Conservation (phyloP, 176 grass and related monocot genomes). For the Musa troglodytarum region DNA sequence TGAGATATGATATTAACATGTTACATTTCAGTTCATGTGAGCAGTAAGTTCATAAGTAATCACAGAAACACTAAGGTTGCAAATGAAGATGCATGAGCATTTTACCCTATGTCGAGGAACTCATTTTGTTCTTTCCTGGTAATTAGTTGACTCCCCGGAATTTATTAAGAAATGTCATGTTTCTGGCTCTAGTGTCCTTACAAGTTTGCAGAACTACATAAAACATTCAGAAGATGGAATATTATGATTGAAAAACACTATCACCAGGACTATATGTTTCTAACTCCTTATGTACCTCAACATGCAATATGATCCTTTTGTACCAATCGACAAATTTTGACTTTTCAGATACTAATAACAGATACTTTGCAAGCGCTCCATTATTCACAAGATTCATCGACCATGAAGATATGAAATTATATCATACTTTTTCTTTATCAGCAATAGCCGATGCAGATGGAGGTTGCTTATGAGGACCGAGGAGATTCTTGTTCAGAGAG, state of each 20-base stretch:
- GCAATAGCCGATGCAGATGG: slow-evolving; percentile 21
- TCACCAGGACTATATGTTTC: too few species aligned
- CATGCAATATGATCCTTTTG: neutral
- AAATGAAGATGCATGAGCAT: too few species aligned
- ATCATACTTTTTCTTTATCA: slow-evolving; percentile 16
- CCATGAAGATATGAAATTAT: neutral
- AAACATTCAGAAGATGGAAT: neutral
- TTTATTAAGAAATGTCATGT: too few species aligned
- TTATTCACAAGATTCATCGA: neutral
- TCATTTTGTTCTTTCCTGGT: too few species aligned
- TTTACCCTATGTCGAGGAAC: too few species aligned
- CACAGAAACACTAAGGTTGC: too few species aligned
- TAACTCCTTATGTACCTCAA: too few species aligned
- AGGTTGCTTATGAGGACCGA: slow-evolving; percentile 68
- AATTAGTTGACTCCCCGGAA: too few species aligned
- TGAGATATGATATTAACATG: too few species aligned
- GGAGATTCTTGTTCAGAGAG: slow-evolving; percentile 52
- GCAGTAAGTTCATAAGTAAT: too few species aligned
- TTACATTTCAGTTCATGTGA: too few species aligned
- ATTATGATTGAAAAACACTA: neutral
- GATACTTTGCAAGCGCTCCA: neutral
- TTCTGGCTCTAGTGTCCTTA: too few species aligned
- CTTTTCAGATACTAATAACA: neutral
- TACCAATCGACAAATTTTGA: neutral
- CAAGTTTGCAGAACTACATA: neutral